These are phyloP conservation scores for Quercus alba DNA, from an alignment of 306 rosid genomes.

Conservation along the genomic window DNA sequence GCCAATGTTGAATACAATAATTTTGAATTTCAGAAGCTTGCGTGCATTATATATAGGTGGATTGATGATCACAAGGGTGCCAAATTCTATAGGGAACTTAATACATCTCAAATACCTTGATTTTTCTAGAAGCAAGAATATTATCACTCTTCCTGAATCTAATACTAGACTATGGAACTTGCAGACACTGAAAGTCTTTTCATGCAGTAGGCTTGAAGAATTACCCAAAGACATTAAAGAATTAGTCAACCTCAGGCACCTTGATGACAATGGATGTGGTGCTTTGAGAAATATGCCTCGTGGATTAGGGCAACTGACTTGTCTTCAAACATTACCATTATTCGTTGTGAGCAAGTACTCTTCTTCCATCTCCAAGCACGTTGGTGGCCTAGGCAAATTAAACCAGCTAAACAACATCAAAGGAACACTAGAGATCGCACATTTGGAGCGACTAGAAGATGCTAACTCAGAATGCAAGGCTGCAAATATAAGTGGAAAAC, in stretches of 20 bases:
- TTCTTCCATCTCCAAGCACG: too few relatives aligned
- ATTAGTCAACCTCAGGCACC: neutral
- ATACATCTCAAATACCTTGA: slow-evolving; percentile 18
- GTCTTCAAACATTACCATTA: neutral
- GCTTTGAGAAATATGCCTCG: neutral
- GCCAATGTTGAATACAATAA: too few relatives aligned
- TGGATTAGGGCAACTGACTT: neutral
- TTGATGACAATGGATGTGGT: neutral
- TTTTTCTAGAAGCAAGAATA: neutral
- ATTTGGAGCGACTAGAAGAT: neutral
- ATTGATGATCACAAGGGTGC: neutral
- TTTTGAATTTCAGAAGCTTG: neutral
- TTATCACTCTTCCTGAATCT: neutral
- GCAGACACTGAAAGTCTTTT: neutral
- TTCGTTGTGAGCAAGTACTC: neutral
- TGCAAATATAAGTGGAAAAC: neutral
- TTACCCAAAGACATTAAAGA: neutral
- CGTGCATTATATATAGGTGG: neutral
- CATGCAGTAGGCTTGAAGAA: rapidly evolving
- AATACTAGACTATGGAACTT: neutral
- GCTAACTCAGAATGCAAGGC: neutral
- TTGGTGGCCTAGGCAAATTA: neutral
- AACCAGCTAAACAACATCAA: neutral
- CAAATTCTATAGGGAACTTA: neutral
- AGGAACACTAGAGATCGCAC: neutral